Conservation (phyloP, 805 yeast species). For the Ogataea pilisensis region DNA sequence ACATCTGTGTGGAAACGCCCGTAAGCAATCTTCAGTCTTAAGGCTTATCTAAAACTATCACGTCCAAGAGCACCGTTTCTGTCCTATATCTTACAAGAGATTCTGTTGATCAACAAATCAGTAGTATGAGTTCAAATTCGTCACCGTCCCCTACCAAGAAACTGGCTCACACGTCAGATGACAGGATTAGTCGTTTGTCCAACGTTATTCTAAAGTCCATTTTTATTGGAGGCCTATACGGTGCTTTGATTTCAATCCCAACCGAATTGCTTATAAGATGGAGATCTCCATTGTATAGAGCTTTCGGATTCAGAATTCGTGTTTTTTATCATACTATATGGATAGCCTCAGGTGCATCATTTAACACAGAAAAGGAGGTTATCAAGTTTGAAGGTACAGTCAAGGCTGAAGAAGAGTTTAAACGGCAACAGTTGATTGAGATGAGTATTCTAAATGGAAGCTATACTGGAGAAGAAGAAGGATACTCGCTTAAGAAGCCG, state of each 20-base stretch:
- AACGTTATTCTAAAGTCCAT: conserved; percentile 30
- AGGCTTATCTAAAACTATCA: too few species aligned
- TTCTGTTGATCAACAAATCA: too few species aligned
- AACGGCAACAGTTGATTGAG: conserved; percentile 30
- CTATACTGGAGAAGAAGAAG: conserved; percentile 29
- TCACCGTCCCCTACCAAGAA: conserved; percentile 2
- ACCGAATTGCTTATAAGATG: conserved; percentile 33
- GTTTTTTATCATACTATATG: conserved; percentile 36
- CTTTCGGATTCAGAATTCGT: conserved; percentile 33
- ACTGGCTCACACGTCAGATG: conserved; percentile 23
- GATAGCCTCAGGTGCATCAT: conserved; percentile 34
- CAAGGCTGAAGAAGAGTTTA: conserved; percentile 29
- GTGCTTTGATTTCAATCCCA: conserved; percentile 35
- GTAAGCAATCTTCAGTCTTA: too few species aligned
- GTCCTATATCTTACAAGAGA: too few species aligned
- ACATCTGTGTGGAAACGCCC: too few species aligned
- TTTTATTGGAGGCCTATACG: conserved; percentile 33
- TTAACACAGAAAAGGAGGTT: conserved; percentile 33
- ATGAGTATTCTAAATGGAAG: conserved; percentile 30
- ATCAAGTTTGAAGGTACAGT: conserved; percentile 30
- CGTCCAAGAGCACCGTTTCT: too few species aligned
- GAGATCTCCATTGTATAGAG: conserved; percentile 35
- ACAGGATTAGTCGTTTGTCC: conserved; percentile 24
- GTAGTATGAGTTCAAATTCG: too few species aligned
- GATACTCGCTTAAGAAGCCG: conserved; percentile 3